These are phyloP conservation scores for Isatis lusitanica DNA, from an alignment of 441 rosid species.

Conservation along the genomic window DNA sequence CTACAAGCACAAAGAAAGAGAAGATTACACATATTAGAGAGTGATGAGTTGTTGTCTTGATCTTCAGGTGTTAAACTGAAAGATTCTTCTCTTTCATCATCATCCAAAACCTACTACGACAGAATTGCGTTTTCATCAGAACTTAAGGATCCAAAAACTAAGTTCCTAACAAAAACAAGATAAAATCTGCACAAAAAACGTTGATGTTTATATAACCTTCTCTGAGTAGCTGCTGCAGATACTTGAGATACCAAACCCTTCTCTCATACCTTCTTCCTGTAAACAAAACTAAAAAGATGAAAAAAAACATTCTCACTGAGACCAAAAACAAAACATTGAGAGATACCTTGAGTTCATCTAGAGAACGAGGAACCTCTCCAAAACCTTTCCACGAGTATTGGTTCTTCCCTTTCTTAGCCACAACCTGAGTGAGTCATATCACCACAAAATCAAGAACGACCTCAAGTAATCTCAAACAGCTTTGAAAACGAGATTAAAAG, in stretches of 20 bases:
- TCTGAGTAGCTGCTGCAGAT: slow-evolving; percentile 13
- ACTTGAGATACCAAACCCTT: slow-evolving; percentile 9
- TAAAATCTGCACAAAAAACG: too few relatives aligned
- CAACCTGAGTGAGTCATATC: slow-evolving; percentile 51
- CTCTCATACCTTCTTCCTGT: slow-evolving; percentile 28
- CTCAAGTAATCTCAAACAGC: too few relatives aligned
- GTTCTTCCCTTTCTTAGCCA: slow-evolving; percentile 71
- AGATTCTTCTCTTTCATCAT: slow-evolving; percentile 14
- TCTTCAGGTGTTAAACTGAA: slow-evolving; percentile 20
- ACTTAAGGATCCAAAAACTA: too few relatives aligned
- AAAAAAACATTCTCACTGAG: slow-evolving; percentile 13
- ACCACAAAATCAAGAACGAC: background rate
- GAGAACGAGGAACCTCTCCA: slow-evolving; percentile 55
- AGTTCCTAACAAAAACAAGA: too few relatives aligned
- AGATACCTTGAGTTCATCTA: slow-evolving; percentile 60
- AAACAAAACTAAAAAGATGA: slow-evolving; percentile 2
- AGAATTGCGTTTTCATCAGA: background rate
- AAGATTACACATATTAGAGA: slow-evolving; percentile 27
- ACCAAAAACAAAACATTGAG: background rate
- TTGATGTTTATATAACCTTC: slow-evolving; percentile 25
- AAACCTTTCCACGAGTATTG: slow-evolving; percentile 90
- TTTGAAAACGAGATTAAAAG: background rate
- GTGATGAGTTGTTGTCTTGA: slow-evolving; percentile 18
- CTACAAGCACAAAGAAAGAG: too few relatives aligned
- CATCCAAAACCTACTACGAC: slow-evolving; percentile 16